Percentiles rank a stretch among this genome's conserved stretches.
phyloP scores from a whole-genome alignment of 768 basidiomycete species.

The Tulasnella sp. region DNA sequence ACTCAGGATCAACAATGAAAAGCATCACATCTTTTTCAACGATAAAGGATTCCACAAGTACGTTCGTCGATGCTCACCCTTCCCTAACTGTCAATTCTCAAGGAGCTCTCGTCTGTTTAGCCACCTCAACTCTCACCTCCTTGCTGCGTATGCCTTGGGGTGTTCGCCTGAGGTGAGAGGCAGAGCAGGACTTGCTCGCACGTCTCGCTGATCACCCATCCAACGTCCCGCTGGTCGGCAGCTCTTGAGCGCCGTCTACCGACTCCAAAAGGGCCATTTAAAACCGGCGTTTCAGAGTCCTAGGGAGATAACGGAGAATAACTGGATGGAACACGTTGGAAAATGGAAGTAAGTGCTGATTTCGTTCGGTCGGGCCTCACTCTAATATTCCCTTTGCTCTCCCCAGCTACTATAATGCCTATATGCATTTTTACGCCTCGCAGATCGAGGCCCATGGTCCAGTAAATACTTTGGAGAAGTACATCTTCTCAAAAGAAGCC shows the following conservation, averaged over 20 bases:
- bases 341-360: constrained; percentile 48
- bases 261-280: constrained; percentile 40
- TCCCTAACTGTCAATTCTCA: constrained; percentile 9
- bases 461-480: constrained; percentile 54
- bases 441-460: constrained; percentile 45
- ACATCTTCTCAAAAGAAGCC: constrained; percentile 52
- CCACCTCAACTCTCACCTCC: constrained; percentile 55
- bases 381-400: background rate
- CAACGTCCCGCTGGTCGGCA: constrained; percentile 39
- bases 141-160: constrained; percentile 61
- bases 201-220: background rate
- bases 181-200: background rate
- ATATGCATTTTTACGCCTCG: constrained; percentile 54
- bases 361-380: background rate
- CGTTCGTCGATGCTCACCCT: constrained; percentile 31
- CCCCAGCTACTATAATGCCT: constrained; percentile 57
- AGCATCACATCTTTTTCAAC: constrained; percentile 57
- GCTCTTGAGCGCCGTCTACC: constrained; percentile 46
- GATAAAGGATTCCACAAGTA: constrained; percentile 50
- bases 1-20: constrained; percentile 41
- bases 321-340: constrained; percentile 55
- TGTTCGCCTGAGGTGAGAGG: background rate
- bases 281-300: constrained; percentile 47
- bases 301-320: constrained; percentile 45
- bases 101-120: constrained; percentile 37